These are phyloP conservation scores for Magnusiomyces magnusii DNA, from an alignment of 1,139 yeast species.

Conservation along the genomic window DNA sequence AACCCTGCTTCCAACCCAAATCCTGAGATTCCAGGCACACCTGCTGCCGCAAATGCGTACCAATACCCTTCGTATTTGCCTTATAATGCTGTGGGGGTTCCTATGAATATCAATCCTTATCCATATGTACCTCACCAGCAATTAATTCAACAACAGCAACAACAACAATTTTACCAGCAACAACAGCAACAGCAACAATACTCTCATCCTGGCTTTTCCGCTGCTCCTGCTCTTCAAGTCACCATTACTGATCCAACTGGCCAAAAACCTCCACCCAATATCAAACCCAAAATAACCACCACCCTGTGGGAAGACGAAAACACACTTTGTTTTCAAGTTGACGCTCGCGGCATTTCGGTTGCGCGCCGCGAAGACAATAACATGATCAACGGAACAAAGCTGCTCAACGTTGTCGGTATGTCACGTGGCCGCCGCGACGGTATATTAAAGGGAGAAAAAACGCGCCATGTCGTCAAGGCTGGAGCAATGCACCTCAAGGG, in stretches of 20 bases:
- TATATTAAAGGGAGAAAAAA: constrained; percentile 78
- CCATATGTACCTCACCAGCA: background rate
- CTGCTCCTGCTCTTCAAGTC: background rate
- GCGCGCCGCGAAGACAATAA: constrained; percentile 47
- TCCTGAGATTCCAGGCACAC: background rate
- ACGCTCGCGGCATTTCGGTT: constrained; percentile 41
- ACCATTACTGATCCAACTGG: constrained; percentile 4
- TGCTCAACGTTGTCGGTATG: constrained; percentile 76
- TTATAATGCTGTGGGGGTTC: background rate
- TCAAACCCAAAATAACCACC: constrained; percentile 83
- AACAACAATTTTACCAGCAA: background rate
- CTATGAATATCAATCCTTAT: background rate
- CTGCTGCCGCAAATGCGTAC: background rate
- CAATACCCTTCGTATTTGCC: background rate
- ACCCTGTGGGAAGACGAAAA: constrained; percentile 98
- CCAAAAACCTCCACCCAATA: constrained; percentile 38
- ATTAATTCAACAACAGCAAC: too few species aligned
- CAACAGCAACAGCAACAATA: background rate
- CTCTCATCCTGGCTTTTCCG: background rate
- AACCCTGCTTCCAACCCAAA: too few species aligned
- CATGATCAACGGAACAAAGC: constrained; percentile 42
- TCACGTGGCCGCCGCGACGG: constrained; percentile 96
- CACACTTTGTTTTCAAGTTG: constrained; percentile 76
- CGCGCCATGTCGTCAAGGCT: constrained; percentile 81
- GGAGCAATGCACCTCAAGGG: constrained; percentile 98